A percentile compares a stretch with the other conserved stretches of the same genome.
phyloP scores from a whole-genome alignment of 164 flowering plant genomes.

The Berberis vulgaris region DNA sequence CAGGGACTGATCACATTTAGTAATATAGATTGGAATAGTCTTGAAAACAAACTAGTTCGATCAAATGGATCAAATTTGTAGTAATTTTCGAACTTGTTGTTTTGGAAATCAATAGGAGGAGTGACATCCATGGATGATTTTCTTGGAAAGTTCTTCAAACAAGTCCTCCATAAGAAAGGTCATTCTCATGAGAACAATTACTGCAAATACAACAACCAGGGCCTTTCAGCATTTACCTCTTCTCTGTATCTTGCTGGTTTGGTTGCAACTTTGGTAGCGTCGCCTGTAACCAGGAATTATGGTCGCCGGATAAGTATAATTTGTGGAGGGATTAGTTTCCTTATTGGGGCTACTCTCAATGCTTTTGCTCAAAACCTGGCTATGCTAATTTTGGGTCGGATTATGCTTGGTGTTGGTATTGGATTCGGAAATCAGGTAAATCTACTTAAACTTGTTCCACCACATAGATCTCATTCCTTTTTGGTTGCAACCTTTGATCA shows the following conservation, averaged over 20 bases:
- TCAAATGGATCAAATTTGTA: neutral
- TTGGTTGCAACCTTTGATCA: no score
- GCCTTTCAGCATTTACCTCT: slow-evolving; percentile 80
- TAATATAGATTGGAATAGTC: neutral
- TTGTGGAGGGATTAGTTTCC: slow-evolving; percentile 72
- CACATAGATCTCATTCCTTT: neutral
- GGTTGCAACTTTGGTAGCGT: slow-evolving; percentile 60
- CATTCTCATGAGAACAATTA: slow-evolving; percentile 59
- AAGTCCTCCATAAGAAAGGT: slow-evolving; percentile 41
- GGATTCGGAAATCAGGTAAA: slow-evolving; percentile 93
- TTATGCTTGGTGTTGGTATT: slow-evolving; percentile 94
- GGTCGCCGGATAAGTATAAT: slow-evolving; percentile 70
- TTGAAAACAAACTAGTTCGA: neutral
- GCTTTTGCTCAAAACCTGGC: slow-evolving; percentile 56
- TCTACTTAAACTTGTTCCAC: neutral
- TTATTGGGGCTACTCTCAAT: slow-evolving; percentile 62
- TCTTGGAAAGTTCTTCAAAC: slow-evolving; percentile 57
- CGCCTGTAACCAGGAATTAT: slow-evolving; percentile 59
- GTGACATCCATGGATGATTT: slow-evolving; percentile 92
- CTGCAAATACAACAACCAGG: slow-evolving; percentile 81
- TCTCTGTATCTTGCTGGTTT: slow-evolving; percentile 85
- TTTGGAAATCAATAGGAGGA: slow-evolving; percentile 41
- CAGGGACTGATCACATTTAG: neutral
- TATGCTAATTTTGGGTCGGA: slow-evolving; percentile 75
- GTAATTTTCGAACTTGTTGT: neutral